Percentiles rank a stretch among this genome's conserved stretches.
Conservation (phyloP, 306 rosid genomes). For the Pyrus pyrifolia region DNA sequence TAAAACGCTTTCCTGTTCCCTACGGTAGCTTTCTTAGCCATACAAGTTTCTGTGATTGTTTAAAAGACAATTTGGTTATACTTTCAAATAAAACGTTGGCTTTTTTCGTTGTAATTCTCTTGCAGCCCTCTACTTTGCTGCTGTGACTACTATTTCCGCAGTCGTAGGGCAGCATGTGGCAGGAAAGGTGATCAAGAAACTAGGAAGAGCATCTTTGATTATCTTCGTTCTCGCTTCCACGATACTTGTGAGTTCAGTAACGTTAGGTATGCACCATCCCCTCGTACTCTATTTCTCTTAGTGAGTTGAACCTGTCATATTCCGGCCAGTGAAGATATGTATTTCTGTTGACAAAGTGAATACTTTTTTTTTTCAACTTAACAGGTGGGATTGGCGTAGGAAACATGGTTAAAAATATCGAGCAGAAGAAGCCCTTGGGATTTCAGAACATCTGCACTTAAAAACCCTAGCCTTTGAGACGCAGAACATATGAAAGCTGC, state of each 20-base stretch:
- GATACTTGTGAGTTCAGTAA: conserved; percentile 56
- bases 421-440: conserved; percentile 56
- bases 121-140: conserved; percentile 48
- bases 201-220: conserved; percentile 69
- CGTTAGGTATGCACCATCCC: conserved; percentile 31
- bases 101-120: background rate
- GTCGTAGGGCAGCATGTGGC: conserved; percentile 55
- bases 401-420: conserved; percentile 43
- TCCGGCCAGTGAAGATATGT: background rate
- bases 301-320: background rate
- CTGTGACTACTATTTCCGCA: conserved; percentile 58
- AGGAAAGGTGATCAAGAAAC: conserved; percentile 39
- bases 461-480: background rate
- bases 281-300: background rate
- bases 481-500: background rate
- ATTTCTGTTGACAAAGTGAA: background rate
- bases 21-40: conserved; percentile 35
- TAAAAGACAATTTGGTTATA: background rate
- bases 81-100: no score
- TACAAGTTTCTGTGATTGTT: background rate
- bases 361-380: background rate
- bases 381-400: conserved; percentile 71
- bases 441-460: conserved; percentile 60
- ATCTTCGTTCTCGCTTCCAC: conserved; percentile 65
- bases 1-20: conserved; percentile 69